Conservation (phyloP, 805 yeast species). For the Allodekkera sacchari region DNA sequence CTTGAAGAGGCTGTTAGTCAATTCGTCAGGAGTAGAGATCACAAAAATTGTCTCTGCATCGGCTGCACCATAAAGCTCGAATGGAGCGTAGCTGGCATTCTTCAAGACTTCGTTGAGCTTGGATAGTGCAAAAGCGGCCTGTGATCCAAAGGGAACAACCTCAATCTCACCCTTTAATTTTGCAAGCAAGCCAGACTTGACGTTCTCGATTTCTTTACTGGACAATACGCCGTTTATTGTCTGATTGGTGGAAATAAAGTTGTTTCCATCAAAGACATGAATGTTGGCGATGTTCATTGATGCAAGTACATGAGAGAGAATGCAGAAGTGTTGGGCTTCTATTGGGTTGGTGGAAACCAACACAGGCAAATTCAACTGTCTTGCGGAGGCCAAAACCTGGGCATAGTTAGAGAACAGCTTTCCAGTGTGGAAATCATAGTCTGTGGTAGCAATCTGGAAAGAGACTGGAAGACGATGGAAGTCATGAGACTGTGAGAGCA, state of each 20-base stretch:
- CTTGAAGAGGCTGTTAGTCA: constrained; percentile 38
- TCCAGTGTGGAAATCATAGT: constrained; percentile 47
- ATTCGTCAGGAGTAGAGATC: constrained; percentile 66
- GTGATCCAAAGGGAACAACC: constrained; percentile 20
- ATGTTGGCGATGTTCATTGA: constrained; percentile 55
- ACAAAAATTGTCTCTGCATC: constrained; percentile 71
- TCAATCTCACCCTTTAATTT: constrained; percentile 18
- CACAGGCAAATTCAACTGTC: constrained; percentile 55
- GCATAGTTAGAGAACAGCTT: constrained; percentile 57
- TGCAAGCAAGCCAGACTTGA: constrained; percentile 31
- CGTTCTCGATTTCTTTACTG: constrained; percentile 31
- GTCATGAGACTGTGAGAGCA: constrained; percentile 27
- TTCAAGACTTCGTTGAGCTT: constrained; percentile 41
- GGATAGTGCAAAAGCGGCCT: constrained; percentile 37
- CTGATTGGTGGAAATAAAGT: constrained; percentile 44
- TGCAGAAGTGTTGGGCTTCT: constrained; percentile 62
- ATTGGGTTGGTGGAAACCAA: constrained; percentile 53
- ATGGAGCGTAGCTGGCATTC: constrained; percentile 47
- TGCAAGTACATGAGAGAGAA: constrained; percentile 58
- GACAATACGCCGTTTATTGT: constrained; percentile 37
- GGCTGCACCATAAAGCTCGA: constrained; percentile 61
- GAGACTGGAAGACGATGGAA: constrained; percentile 44
- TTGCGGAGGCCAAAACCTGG: constrained; percentile 53
- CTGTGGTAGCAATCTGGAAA: constrained; percentile 70
- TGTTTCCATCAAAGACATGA: constrained; percentile 75